Conservation (phyloP, 805 yeast genomes). For the Pichia sporocuriosa region DNA sequence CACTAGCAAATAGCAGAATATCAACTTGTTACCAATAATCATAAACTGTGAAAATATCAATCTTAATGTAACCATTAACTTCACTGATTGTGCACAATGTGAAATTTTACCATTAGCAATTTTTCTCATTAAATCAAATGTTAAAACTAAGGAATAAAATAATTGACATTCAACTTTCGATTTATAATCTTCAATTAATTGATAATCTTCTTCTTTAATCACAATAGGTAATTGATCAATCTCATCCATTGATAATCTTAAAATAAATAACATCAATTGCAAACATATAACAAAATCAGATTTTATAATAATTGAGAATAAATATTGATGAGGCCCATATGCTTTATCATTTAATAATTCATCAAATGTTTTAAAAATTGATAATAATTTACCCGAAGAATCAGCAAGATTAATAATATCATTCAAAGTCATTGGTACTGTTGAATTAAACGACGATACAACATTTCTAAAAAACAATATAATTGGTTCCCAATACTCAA, state of each 20-base stretch:
- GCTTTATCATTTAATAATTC: background rate
- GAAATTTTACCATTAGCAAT: conserved; percentile 3
- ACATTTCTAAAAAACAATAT: conserved; percentile 6
- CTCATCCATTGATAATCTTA: conserved; percentile 9
- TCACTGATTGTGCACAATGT: background rate
- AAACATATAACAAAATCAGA: conserved; percentile 3
- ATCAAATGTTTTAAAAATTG: conserved; percentile 3
- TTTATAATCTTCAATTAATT: background rate
- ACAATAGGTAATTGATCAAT: conserved; percentile 2
- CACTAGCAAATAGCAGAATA: conserved; percentile 1
- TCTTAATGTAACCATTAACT: conserved; percentile 1
- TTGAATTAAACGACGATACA: conserved; percentile 8
- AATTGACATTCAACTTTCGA: conserved; percentile 4
- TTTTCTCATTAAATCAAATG: conserved; percentile 3
- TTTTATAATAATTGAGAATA: conserved; percentile 4
- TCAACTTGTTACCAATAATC: conserved; percentile 1
- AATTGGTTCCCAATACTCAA: conserved; percentile 10
- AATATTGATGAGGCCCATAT: background rate
- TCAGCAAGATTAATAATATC: conserved; percentile 8
- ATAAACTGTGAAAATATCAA: conserved; percentile 3
- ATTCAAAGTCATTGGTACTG: conserved; percentile 8
- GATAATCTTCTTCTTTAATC: background rate
- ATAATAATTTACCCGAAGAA: background rate
- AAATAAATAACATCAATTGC: conserved; percentile 1
- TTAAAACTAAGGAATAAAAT: conserved; percentile 1